These are phyloP conservation scores for Phytopythium boreale DNA, from an alignment of 352 stramenopile genomes.

Conservation along the genomic window DNA sequence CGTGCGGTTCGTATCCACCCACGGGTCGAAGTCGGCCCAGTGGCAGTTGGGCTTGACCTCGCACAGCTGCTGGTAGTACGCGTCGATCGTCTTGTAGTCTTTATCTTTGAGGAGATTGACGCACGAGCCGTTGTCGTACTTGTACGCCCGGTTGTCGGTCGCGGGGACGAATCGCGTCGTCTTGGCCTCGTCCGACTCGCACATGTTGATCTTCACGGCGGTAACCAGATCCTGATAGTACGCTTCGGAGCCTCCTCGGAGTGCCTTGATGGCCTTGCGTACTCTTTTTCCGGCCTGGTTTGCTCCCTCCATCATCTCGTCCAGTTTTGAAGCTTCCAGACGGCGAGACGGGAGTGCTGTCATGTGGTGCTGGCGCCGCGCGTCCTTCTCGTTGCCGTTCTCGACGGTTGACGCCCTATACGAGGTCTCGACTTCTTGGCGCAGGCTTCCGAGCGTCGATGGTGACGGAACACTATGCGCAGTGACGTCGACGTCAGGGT, in stretches of 20 bases:
- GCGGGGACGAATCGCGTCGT: slow-evolving; percentile 30
- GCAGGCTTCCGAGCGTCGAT: background rate
- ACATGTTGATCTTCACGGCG: slow-evolving; percentile 48
- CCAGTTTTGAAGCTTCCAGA: background rate
- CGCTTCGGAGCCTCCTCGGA: slow-evolving; percentile 51
- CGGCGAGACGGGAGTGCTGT: background rate
- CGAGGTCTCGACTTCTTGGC: background rate
- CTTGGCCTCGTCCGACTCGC: slow-evolving; percentile 31
- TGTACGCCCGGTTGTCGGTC: slow-evolving; percentile 29
- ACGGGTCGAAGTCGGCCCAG: slow-evolving; percentile 37
- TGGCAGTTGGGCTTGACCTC: slow-evolving; percentile 70
- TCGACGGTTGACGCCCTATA: background rate
- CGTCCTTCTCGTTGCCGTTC: background rate
- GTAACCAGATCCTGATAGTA: slow-evolving; percentile 64
- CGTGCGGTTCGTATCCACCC: slow-evolving; percentile 23
- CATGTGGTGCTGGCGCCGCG: background rate
- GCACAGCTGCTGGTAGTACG: slow-evolving; percentile 31
- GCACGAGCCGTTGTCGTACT: slow-evolving; percentile 31
- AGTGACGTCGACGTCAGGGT: too few species aligned
- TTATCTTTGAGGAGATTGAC: slow-evolving; percentile 21
- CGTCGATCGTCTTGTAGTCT: slow-evolving; percentile 18
- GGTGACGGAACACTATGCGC: background rate
- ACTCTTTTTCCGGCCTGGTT: slow-evolving; percentile 40
- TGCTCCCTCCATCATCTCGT: slow-evolving; percentile 29
- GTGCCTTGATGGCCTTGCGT: slow-evolving; percentile 52